Percentiles rank a stretch among this genome's conserved stretches.
These are phyloP conservation scores for Colletotrichum neosansevieriae DNA, from an alignment of 2,329 filamentous ascomycete species.

Conservation along the genomic window DNA sequence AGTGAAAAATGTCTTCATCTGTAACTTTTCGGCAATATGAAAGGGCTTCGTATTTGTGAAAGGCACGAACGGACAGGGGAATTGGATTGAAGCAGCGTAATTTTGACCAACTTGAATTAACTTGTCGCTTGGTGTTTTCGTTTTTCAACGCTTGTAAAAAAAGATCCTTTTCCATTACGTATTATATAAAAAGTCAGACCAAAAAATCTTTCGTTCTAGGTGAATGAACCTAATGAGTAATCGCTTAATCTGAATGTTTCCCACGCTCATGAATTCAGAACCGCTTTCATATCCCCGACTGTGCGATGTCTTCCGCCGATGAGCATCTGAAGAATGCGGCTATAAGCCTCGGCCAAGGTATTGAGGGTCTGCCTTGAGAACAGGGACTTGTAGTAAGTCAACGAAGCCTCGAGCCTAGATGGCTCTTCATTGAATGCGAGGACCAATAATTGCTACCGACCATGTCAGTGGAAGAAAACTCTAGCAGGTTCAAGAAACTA, in stretches of 20 bases:
- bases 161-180: too few species aligned
- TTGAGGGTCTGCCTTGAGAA: not conserved
- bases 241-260: not conserved
- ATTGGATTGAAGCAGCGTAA: too few species aligned
- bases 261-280: not conserved
- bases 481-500: fast-evolving
- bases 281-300: conserved; percentile 8
- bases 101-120: too few species aligned
- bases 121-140: too few species aligned
- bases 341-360: not conserved
- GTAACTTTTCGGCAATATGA: too few species aligned
- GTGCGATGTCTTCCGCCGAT: not conserved
- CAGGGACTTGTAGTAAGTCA: conserved; percentile 23
- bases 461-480: not conserved
- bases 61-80: too few species aligned
- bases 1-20: too few species aligned
- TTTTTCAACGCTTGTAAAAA: too few species aligned
- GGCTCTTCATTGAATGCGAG: conserved; percentile 21
- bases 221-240: fast-evolving
- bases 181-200: too few species aligned
- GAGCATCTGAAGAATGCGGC: conserved; percentile 6
- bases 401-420: conserved; percentile 8
- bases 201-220: not conserved
- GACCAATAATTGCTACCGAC: conserved; percentile 14
- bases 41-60: too few species aligned